phyloP scores from a whole-genome alignment of 108 stramenopile species.

The Fragilariopsis cylindrus region DNA sequence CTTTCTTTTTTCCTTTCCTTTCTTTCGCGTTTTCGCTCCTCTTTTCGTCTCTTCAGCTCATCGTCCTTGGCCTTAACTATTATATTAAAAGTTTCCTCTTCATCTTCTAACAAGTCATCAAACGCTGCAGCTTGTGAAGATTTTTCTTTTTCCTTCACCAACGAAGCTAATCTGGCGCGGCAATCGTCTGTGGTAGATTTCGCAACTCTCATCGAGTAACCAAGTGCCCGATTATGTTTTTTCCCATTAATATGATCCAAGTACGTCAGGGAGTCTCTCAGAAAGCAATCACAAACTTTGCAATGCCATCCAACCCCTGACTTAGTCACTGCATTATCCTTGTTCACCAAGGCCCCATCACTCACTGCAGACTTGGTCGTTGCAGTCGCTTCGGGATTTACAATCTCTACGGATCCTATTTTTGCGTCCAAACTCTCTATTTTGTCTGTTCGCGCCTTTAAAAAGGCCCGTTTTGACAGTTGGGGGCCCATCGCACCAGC shows the following conservation, averaged over 20 bases:
- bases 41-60: conserved; percentile 54
- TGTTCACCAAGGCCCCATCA: conserved; percentile 17
- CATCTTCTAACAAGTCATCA: conserved; percentile 33
- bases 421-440: conserved; percentile 78
- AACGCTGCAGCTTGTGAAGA: conserved; percentile 7
- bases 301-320: conserved; percentile 95
- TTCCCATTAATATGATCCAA: conserved; percentile 93
- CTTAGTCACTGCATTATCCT: conserved; percentile 50
- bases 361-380: conserved; percentile 34
- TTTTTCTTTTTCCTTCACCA: conserved; percentile 52
- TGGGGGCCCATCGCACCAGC: conserved; percentile 79
- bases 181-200: conserved; percentile 84
- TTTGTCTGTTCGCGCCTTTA: conserved; percentile 77
- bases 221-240: conserved; percentile 94
- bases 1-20: conserved; percentile 68
- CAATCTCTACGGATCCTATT: conserved; percentile 88
- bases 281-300: conserved; percentile 92
- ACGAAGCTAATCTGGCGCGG: conserved; percentile 33
- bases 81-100: conserved; percentile 42
- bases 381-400: conserved; percentile 69
- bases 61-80: conserved; percentile 77
- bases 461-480: conserved; percentile 86
- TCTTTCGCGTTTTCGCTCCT: conserved; percentile 62
- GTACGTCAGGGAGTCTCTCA: conserved; percentile 93
- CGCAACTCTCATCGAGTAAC: conserved; percentile 94